phyloP scores from a whole-genome alignment of 352 stramenopile species.

The Pythium grandisporangium region DNA sequence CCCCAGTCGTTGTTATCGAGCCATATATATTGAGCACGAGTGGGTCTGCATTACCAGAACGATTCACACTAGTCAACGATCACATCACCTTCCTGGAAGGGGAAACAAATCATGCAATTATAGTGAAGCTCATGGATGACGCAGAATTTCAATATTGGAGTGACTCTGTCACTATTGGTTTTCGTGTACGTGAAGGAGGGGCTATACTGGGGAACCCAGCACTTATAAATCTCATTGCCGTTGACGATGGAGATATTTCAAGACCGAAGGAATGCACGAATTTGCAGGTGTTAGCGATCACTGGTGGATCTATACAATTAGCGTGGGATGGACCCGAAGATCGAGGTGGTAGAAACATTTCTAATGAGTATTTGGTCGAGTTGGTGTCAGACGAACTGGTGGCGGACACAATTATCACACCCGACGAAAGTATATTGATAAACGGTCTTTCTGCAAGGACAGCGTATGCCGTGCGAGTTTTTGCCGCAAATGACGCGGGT shows the following conservation, averaged over 20 bases:
- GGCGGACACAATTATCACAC: too few relatives aligned
- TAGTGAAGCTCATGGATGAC: conserved; percentile 27
- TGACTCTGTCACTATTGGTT: conserved; percentile 26
- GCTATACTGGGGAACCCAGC: conserved; percentile 11
- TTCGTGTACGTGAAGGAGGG: conserved; percentile 28
- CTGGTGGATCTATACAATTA: conserved; percentile 30
- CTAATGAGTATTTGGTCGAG: conserved; percentile 20
- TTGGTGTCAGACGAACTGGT: too few relatives aligned
- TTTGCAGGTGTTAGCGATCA: conserved; percentile 13
- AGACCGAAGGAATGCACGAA: conserved; percentile 26
- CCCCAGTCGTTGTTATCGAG: conserved; percentile 19
- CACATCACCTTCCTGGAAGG: conserved; percentile 24
- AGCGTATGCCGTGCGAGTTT: too few relatives aligned
- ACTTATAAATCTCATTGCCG: conserved; percentile 20
- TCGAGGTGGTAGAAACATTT: conserved; percentile 16
- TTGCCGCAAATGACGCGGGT: too few relatives aligned
- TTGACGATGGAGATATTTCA: conserved; percentile 49
- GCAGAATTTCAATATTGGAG: conserved; percentile 23
- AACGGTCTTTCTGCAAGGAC: too few relatives aligned
- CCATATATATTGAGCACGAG: conserved; percentile 7
- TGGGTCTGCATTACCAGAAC: conserved; percentile 8
- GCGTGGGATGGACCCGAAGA: conserved; percentile 32
- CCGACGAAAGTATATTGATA: too few relatives aligned
- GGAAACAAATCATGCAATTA: conserved; percentile 8
- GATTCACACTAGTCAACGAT: conserved; percentile 24